Evolutionary conservation across 495 filamentous ascomycete genomes (phyloP), one percentile per base, ranked within the genome.

Genomic region (Podospora comata): DNA sequence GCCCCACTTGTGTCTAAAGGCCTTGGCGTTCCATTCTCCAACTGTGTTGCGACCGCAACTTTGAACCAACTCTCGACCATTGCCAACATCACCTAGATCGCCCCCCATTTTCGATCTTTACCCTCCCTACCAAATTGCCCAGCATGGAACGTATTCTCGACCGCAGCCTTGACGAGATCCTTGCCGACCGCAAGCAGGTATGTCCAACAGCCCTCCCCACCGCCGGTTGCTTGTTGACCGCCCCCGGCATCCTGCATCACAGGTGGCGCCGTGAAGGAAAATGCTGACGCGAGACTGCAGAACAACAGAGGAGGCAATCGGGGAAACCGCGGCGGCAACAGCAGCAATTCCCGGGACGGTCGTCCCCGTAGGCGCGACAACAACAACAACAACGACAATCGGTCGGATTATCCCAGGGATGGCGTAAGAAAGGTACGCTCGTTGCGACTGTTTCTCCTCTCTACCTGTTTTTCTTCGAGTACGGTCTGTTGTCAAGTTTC

Each of bases 151-250:
- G 60, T 34, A 63, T 34, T 54, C 72, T 95, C 87, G 92, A 95
- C 79, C 90, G 90, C 76, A 90, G 88, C 75, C 84, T 95, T 60
- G 92, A 94, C 77, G 92, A 95, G 77, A 91, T 92, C 73, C 92
- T 95, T 71, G 86, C 86, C 67, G 92, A 93, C 74, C 90, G 90
- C 73, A 86, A 89, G 82, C 91, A 90, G 75, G 85, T 71, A 73
- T 16, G 65, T 68, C n/a, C 9, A 23, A 23, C 26, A 2, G 23
- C 5, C 23, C 11, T 63, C 32, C 27, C 34, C n/a, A 2, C 66
- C 32, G 0, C 66, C 32, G 0, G 18, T 18, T 26, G 18, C 19
- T 55, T 19, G 55, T n/a, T 39, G 7, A 7, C 30, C n/a, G 23
- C 23, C 60, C 26, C 32, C n/a, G 39, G 9, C 0, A 48, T 48